Evolutionary conservation across 2,329 filamentous ascomycete species (phyloP).

Genomic region (Trichoderma semiorbis): DNA sequence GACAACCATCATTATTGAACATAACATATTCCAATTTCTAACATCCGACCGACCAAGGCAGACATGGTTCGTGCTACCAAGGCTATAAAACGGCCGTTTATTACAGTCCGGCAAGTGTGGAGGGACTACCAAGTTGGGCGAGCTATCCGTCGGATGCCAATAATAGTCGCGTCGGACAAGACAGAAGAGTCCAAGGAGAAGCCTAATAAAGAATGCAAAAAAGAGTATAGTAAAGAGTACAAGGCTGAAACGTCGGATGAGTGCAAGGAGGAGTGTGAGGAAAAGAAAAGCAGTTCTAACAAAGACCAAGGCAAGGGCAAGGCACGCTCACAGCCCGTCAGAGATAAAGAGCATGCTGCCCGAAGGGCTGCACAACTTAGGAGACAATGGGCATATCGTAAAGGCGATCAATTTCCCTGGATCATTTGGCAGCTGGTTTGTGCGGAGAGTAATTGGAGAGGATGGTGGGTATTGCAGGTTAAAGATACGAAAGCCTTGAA

Average conservation of each 20-base stretch:
- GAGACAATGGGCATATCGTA: neutral
- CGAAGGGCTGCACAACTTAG: neutral
- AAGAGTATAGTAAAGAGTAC: rapidly evolving
- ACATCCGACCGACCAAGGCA: slow-evolving; percentile 33
- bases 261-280: neutral
- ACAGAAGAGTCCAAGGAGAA: neutral
- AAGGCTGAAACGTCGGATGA: neutral
- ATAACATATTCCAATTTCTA: neutral
- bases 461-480: neutral
- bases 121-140: neutral
- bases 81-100: neutral
- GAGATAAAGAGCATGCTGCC: neutral
- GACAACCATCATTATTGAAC: slow-evolving; percentile 33
- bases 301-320: neutral
- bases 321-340: neutral
- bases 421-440: neutral
- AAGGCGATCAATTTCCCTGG: neutral
- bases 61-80: slow-evolving; percentile 1
- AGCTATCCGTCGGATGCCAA: neutral
- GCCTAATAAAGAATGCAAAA: neutral
- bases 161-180: neutral
- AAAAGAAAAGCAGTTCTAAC: neutral
- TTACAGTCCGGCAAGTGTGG: neutral
- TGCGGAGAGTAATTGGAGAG: neutral
- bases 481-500: neutral